A percentile compares a stretch with the other conserved stretches of the same genome.
Evolutionary conservation across 2,329 filamentous ascomycete genomes (phyloP).

Genomic region (Calycina marina): DNA sequence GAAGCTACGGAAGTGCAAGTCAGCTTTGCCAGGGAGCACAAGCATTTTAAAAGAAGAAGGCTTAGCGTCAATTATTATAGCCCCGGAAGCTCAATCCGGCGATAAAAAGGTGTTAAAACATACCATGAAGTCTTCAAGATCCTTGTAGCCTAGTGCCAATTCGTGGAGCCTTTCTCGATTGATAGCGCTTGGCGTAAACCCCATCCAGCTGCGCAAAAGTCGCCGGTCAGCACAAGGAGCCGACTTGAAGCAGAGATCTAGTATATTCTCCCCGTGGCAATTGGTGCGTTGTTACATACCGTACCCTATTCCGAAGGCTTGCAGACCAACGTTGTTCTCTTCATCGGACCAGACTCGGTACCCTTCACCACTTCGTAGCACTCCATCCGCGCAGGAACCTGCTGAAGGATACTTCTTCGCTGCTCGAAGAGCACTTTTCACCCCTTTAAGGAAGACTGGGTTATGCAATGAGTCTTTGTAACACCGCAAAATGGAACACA

Average conservation of each 20-base stretch:
- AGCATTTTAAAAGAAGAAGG: too few relatives aligned
- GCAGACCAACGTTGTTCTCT: slow-evolving; percentile 42
- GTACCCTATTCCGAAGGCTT: slow-evolving; percentile 61
- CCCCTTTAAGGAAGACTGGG: slow-evolving; percentile 51
- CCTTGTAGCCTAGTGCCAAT: slow-evolving; percentile 45
- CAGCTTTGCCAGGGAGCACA: slow-evolving; percentile 57
- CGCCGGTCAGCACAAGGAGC: too few relatives aligned
- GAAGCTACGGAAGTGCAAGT: slow-evolving; percentile 57
- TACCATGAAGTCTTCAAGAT: slow-evolving; percentile 59
- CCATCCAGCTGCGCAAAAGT: too few relatives aligned
- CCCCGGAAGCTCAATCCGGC: too few relatives aligned
- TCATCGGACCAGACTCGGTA: slow-evolving; percentile 35
- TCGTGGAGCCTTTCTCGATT: slow-evolving; percentile 60
- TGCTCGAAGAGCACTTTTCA: slow-evolving; percentile 44
- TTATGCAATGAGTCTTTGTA: slow-evolving; percentile 53
- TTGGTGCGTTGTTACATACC: too few relatives aligned
- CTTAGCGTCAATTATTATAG: too few relatives aligned
- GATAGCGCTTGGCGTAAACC: slow-evolving; percentile 67
- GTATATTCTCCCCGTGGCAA: too few relatives aligned
- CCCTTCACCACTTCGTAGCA: slow-evolving; percentile 24
- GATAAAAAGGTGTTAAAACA: too few relatives aligned
- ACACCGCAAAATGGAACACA: slow-evolving; percentile 51
- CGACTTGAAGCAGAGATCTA: too few relatives aligned
- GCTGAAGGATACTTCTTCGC: slow-evolving; percentile 38
- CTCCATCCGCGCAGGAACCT: slow-evolving; percentile 32